phyloP scores from a whole-genome alignment of 192 early-diverging fungal species.

The Coemansia sp. region DNA sequence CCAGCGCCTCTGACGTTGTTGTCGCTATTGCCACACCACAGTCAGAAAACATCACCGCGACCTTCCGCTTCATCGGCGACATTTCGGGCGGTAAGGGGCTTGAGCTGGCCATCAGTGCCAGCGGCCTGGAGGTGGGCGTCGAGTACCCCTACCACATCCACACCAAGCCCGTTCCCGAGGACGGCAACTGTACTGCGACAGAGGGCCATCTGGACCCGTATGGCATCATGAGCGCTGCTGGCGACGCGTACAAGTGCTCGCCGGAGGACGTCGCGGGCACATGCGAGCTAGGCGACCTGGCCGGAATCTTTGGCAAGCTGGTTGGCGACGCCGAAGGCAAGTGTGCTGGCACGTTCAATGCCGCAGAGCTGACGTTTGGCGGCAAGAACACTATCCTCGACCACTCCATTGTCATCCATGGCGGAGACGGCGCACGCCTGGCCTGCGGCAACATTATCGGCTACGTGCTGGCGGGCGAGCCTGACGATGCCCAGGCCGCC shows the following conservation, averaged over 20 bases:
- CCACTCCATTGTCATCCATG: conserved; percentile 57
- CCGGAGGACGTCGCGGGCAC: conserved; percentile 13
- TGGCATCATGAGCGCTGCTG: conserved; percentile 10
- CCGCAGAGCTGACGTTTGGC: conserved; percentile 40
- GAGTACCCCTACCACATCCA: conserved; percentile 49
- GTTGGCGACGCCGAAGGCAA: conserved; percentile 18
- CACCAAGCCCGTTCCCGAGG: conserved; percentile 12
- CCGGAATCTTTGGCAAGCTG: conserved; percentile 53
- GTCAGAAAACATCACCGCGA: conserved; percentile 5
- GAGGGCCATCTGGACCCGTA: conserved; percentile 45
- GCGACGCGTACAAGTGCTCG: conserved; percentile 28
- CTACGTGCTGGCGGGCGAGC: conserved; percentile 15
- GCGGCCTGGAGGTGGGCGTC: conserved; percentile 19
- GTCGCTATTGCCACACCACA: conserved; percentile 12
- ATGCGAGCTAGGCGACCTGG: conserved; percentile 56
- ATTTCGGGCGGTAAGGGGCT: conserved; percentile 14
- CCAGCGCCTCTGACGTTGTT: neutral
- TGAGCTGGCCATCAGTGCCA: conserved; percentile 17
- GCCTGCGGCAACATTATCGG: conserved; percentile 54
- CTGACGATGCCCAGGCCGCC: neutral
- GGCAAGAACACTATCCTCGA: conserved; percentile 47
- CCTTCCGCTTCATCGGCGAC: conserved; percentile 14
- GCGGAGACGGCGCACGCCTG: conserved; percentile 44
- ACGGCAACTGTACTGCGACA: conserved; percentile 49
- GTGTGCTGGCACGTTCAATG: conserved; percentile 17